These are phyloP conservation scores for Bipolaris cookei DNA, from an alignment of 2,329 filamentous ascomycete genomes.

Conservation along the genomic window DNA sequence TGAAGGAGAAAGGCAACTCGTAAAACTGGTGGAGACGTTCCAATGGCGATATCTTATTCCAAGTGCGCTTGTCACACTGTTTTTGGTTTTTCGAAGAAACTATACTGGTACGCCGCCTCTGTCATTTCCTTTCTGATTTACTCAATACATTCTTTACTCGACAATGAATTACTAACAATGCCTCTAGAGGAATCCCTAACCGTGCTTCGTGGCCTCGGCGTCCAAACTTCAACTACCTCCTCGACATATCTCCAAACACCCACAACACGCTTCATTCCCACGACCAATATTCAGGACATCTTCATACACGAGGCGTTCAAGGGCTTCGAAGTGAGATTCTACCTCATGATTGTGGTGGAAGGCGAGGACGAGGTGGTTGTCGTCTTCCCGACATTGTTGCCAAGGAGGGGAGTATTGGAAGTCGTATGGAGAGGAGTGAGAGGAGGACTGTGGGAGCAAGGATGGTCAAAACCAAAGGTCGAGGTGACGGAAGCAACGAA, in stretches of 20 bases:
- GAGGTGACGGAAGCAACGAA: neutral
- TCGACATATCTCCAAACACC: slow-evolving; percentile 69
- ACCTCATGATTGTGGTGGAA: slow-evolving; percentile 87
- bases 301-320: slow-evolving; percentile 94
- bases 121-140: neutral
- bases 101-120: slow-evolving; percentile 56
- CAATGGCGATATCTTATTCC: slow-evolving; percentile 53
- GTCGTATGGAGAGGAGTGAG: slow-evolving; percentile 87
- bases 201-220: slow-evolving; percentile 84
- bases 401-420: slow-evolving; percentile 76
- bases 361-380: slow-evolving; percentile 88
- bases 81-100: slow-evolving; percentile 55
- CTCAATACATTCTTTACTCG: neutral
- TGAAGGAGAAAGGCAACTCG: slow-evolving; percentile 27
- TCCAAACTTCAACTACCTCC: slow-evolving; percentile 81
- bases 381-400: slow-evolving; percentile 87
- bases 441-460: slow-evolving; percentile 76
- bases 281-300: slow-evolving; percentile 88
- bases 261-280: slow-evolving; percentile 82
- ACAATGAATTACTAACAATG: slow-evolving; percentile 29
- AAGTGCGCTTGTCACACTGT: slow-evolving; percentile 51
- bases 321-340: slow-evolving; percentile 89
- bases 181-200: slow-evolving; percentile 78
- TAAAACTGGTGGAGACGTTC: slow-evolving; percentile 47
- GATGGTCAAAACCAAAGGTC: neutral